These are phyloP conservation scores for Silene latifolia DNA, from an alignment of 148 eudicot species.

Conservation along the genomic window DNA sequence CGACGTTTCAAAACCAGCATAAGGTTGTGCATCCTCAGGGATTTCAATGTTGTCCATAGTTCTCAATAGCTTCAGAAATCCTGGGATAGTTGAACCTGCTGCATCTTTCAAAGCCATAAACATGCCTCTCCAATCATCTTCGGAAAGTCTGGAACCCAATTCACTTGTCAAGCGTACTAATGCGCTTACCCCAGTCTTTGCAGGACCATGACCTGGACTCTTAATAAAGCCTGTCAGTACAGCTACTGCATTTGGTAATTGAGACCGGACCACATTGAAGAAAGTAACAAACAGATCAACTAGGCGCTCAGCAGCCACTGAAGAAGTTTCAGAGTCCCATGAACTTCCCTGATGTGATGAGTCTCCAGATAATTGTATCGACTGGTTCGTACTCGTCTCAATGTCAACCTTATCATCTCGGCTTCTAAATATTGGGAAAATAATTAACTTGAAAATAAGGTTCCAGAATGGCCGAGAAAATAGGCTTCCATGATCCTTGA, in stretches of 20 bases:
- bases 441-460: slow-evolving; percentile 55
- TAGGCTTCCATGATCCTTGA: slow-evolving; percentile 94
- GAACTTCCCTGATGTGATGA: slow-evolving; percentile 34
- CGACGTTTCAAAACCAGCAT: slow-evolving; percentile 43
- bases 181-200: slow-evolving; percentile 70
- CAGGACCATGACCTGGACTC: slow-evolving; percentile 64
- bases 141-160: slow-evolving; percentile 57
- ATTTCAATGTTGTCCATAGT: slow-evolving; percentile 61
- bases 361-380: slow-evolving; percentile 33
- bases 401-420: slow-evolving; percentile 40
- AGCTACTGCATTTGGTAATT: slow-evolving; percentile 55
- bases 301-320: slow-evolving; percentile 68
- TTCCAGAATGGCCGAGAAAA: slow-evolving; percentile 83
- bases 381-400: slow-evolving; percentile 28
- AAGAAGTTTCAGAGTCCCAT: slow-evolving; percentile 83
- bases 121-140: slow-evolving; percentile 83
- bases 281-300: slow-evolving; percentile 69
- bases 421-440: slow-evolving; percentile 67
- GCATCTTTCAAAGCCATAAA: slow-evolving; percentile 72
- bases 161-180: slow-evolving; percentile 71
- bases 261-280: slow-evolving; percentile 57
- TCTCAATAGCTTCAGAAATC: slow-evolving; percentile 60
- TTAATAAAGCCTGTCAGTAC: slow-evolving; percentile 53
- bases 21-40: slow-evolving; percentile 40
- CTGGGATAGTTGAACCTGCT: slow-evolving; percentile 59